These are phyloP conservation scores for Halenospora varia DNA, from an alignment of 495 filamentous ascomycete genomes.

Conservation along the genomic window DNA sequence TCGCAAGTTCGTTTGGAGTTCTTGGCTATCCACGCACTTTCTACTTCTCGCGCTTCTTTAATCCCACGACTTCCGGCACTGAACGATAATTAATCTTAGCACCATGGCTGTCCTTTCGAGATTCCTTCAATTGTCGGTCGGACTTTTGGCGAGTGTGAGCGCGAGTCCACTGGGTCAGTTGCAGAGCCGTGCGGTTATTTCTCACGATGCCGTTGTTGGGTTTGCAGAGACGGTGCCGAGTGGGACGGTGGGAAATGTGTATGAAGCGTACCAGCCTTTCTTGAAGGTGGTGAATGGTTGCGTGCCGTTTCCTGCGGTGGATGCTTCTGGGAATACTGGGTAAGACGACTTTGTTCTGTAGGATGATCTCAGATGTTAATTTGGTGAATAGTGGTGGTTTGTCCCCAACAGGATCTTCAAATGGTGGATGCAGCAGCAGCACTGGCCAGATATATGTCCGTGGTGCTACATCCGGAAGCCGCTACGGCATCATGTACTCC, in stretches of 20 bases:
- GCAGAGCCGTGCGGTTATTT: constrained; percentile 33
- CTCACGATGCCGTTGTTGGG: constrained; percentile 39
- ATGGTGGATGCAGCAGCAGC: constrained; percentile 39
- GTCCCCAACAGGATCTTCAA: constrained; percentile 28
- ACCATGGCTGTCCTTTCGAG: constrained; percentile 14
- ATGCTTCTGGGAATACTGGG: constrained; percentile 44
- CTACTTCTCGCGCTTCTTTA: no score
- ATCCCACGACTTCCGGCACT: no score
- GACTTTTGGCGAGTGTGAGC: constrained; percentile 19
- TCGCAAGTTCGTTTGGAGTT: no score
- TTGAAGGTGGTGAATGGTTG: constrained; percentile 49
- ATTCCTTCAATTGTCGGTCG: constrained; percentile 4
- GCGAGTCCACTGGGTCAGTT: constrained; percentile 17
- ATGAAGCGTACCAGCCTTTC: constrained; percentile 46
- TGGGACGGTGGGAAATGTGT: constrained; percentile 36
- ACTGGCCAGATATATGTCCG: constrained; percentile 50
- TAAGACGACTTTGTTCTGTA: constrained; percentile 23
- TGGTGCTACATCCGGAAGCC: constrained; percentile 17
- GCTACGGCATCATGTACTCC: constrained; percentile 48
- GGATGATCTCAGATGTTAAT: constrained; percentile 3
- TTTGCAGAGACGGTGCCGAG: constrained; percentile 44
- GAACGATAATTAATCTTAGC: no score
- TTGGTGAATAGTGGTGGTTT: constrained; percentile 36
- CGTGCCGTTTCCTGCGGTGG: constrained; percentile 51
- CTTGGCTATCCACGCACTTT: no score